Base-by-base conservation (phyloP, 1,284 basidiomycete species). In the Rhodofomes roseus region DNA sequence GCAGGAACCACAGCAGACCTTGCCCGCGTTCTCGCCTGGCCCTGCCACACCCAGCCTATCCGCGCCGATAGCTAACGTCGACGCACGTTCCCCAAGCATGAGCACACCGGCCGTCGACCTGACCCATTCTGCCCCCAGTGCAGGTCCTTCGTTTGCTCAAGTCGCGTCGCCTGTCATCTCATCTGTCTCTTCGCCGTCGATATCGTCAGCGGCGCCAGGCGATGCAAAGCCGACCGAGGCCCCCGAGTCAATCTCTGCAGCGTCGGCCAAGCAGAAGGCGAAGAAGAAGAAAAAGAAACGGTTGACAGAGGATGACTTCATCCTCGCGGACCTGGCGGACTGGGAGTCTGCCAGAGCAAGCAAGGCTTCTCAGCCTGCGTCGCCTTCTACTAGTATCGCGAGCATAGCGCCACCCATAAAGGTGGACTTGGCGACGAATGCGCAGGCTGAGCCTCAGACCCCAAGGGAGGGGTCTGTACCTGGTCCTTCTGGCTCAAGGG, bases 321-420 rank as follows among this genome's bases (percentile, higher is more conserved):
- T 68, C 51, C 39, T 60, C 31, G 65, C 64, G 0, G 66, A 68
- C 20, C 56, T 68, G 0, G 57, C 59, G 18, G 66, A 65, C 65
- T 68, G 46, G 54, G 46, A 63, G 54, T 55, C 58, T 18, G 63
- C 48, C 11, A 59, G 56, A 36, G 23, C 50, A 37, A 27, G 22
- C 16, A 54, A 18, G 29, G 51, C 50, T 16, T 16, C 44, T 14
- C 20, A 40, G 20, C 29, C 41, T 18, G 46, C 31, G 9, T 22
- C 29, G 8, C 48, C 36, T 1, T 27, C 25, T 23, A n/a, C n/a
- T n/a, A n/a, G n/a, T n/a, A 7, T 48, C 25, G 25, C 25, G 23
- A 27, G 25, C 27, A 25, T 5, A 6, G 46, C 3, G 27, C 25
- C 46, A 12, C 5, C 25, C 25, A 3, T 14, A 7, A 48, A 11